Base-by-base conservation (phyloP, 306 rosid genomes). In the Castanospermum australe region DNA sequence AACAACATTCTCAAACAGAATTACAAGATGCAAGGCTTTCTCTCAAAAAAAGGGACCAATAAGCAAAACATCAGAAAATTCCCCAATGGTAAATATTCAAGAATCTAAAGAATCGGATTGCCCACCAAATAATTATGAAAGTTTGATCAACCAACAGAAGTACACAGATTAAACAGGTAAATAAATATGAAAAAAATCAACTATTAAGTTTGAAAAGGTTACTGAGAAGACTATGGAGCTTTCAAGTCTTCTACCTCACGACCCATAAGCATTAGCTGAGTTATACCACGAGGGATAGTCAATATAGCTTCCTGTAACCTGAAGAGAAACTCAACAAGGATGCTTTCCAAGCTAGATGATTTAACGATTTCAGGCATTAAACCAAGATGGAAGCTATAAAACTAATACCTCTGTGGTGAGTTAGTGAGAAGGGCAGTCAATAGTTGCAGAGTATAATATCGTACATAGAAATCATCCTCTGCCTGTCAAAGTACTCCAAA, bases 261-360 rank as follows among this genome's bases (percentile, higher is more conserved):
- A 82, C 92, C 98, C 97, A 92, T 92, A 76, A 90, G 97, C 98
- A 94, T 94, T 38, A 92, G 81, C 78, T 93, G 90, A 73, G 98
- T 94, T 79, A 94, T 92, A 80, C 97, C 97, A 71, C 92, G 92
- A 51, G 98, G 98, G 74, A 89, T 89, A 39, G 97, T 88, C 85
- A 94, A 89, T 84, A 94, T 94, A 63, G 94, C 93, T 91, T 94
- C 97, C 94, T 94, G 97, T 84, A 94, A 89, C 89, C 98, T 92
- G 80, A 86, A 84, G 81, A 85, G 20, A 72, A 78, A 76, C 82
- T 89, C 91, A 81, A 77, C 75, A 81, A 75, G 74, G 33, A 65
- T 33, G 83, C 41, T 81, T 67, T 69, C 77, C 42, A 28, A 73
- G 32, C 67, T 21, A 45, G 56, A 51, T 70, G 41, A 60, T 75